Base-by-base conservation (phyloP, 257 asterid species). In the Nicotiana undulata region DNA sequence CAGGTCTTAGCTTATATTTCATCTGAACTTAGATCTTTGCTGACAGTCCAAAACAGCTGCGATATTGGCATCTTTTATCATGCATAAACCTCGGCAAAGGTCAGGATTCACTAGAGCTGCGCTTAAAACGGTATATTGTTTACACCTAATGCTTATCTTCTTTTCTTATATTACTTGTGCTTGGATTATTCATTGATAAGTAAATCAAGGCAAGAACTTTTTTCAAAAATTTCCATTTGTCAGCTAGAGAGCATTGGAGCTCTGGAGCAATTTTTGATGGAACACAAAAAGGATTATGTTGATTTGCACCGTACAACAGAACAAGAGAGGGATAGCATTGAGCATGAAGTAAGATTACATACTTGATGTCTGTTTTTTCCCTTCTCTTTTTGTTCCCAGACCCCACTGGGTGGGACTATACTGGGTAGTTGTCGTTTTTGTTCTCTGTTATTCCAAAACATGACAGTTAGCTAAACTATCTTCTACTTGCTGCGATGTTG, bases 251-350 rank as follows among this genome's bases (percentile, higher is more conserved):
- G 95, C 87, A 89, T 91, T 75, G 87, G 87, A 67, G 88, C 93
- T 24, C 84, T 96, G 84, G 97, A 96, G 79, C 88, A 91, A 86
- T 96, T 94, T 85, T 91, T 96, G 81, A 81, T 85, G 97, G 92
- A 90, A 89, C 98, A 96, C 87, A 94, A 87, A 88, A 96, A 90
- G 88, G 99, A 96, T 86, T 96, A 92, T 77, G 86, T 94, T 16
- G 99, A 96, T 90, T 81, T 83, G 65, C 97, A 90, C 88, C 98
- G 98, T 79, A 90, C 96, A 11, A 94, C 98, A 46, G 95, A 91
- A 87, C 92, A 90, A 81, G 99, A 96, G 89, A 90, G 96, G 76
- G 99, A 96, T 83, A 86, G 91, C 92, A 94, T 96, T 77, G 99
- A 96, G 87, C 97, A 91, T 80, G 98, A 96, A 90, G 99, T 96